Base-by-base conservation (phyloP, 352 stramenopile species). In the Phytopythium montanum region DNA sequence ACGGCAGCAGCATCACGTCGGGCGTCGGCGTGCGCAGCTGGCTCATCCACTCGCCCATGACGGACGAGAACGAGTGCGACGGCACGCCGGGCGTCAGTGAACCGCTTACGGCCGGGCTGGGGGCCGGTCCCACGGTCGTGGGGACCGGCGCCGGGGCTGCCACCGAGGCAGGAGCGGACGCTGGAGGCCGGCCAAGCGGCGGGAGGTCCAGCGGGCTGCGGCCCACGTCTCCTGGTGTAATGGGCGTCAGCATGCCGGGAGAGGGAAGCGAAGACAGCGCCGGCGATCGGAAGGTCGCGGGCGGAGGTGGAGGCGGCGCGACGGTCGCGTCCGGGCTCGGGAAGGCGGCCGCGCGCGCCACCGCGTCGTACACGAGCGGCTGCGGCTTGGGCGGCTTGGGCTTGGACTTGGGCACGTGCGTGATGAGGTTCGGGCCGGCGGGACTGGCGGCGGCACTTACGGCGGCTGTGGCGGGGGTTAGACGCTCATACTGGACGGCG, bases 31-130 rank as follows among this genome's bases (percentile, higher is more conserved):
- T 92, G 29, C 80, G 75, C 57, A 89, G 55, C 54, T 92, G 79
- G 48, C 70, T 90, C 77, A 92, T 92, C 81, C 81, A 92, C 60
- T 92, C 81, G 46, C 80, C 81, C 81, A 92, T 92, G 28, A 92
- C 77, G 0, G 62, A 60, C 1, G 79, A 87, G 54, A 92, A 91
- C 2, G 67, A 73, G 31, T 36, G 31, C 8, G 46, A 54, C 6
- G 54, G 53, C 0, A 69, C 21, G 34, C 65, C 69, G 18, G 51
- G 60, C 0, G 59, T 53, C 38, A 60, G 58, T 8, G 42, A 41
- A 13, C 52, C 51, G 19, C 56, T 18, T 19, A 18, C 3, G 8
- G 26, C 26, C 1, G 21, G 19, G 4, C 5, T n/a, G 6, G 13
- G 39, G 41, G 31, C 31, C 28, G 14, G 46, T 10, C 7, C 31